Conservation (phyloP, 306 rosid species). For the Malus fusca region DNA sequence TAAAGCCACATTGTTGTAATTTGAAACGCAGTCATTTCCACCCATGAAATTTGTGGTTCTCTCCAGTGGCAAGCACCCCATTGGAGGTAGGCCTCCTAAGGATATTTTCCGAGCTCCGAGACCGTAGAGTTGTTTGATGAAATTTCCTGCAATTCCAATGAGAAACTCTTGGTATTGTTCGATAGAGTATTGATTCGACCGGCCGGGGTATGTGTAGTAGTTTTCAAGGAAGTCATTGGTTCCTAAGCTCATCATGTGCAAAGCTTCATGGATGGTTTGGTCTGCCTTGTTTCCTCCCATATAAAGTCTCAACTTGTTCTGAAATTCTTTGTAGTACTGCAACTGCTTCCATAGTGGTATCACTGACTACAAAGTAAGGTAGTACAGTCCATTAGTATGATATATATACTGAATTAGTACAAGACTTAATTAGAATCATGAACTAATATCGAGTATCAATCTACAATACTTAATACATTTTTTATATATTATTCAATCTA, state of each 20-base stretch:
- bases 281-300: slow-evolving; percentile 46
- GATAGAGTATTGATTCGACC: slow-evolving; percentile 44
- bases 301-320: slow-evolving; percentile 43
- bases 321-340: slow-evolving; percentile 63
- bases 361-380: slow-evolving; percentile 50
- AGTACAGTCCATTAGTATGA: not conserved
- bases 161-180: slow-evolving; percentile 49
- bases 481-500: not conserved
- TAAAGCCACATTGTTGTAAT: slow-evolving; percentile 45
- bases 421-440: not conserved
- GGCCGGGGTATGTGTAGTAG: slow-evolving; percentile 46
- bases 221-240: slow-evolving; percentile 89
- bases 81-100: slow-evolving; percentile 84
- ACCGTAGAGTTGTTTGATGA: slow-evolving; percentile 44
- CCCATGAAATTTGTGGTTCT: slow-evolving; percentile 53
- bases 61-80: slow-evolving; percentile 93
- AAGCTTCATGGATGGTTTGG: slow-evolving; percentile 39
- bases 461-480: not conserved
- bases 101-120: slow-evolving; percentile 85
- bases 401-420: not conserved
- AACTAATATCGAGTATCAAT: not conserved
- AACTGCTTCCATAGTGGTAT: slow-evolving; percentile 78
- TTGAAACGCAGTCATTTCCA: slow-evolving; percentile 37
- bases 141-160: slow-evolving; percentile 49
- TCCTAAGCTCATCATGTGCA: slow-evolving; percentile 67